Base-by-base conservation (phyloP, 139 green algal genomes). In the Gonium pectorale region DNA sequence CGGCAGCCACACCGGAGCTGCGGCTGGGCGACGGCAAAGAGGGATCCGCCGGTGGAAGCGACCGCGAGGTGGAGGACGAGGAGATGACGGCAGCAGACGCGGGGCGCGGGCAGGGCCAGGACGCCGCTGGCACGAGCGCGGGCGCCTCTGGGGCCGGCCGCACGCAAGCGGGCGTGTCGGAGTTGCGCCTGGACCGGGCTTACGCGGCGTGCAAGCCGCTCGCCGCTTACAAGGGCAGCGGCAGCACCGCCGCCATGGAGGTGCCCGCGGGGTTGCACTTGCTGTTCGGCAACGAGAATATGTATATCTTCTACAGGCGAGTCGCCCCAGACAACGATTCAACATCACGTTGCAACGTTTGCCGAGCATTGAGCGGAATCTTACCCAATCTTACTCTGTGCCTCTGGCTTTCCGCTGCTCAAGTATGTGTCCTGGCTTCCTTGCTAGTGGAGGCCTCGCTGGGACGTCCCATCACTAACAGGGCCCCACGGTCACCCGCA, bases 291-390 rank as follows among this genome's bases (percentile, higher is more conserved):
- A 97, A 98, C 77, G 97, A 99, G 73, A 79, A 87, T 71, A 94
- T 98, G 68, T 99, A 98, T 89, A 81, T 98, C 31, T 96, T 99
- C 79, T 94, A 98, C 80, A 92, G 97, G 15, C 89, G 81, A 37
- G 70, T n/a, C n/a, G n/a, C n/a, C n/a, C n/a, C n/a, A n/a, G n/a
- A n/a, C n/a, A n/a, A n/a, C n/a, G n/a, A n/a, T n/a, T n/a, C n/a
- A n/a, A n/a, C n/a, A n/a, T n/a, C n/a, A n/a, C n/a, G n/a, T n/a
- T n/a, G n/a, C n/a, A n/a, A n/a, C n/a, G n/a, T n/a, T n/a, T n/a
- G n/a, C n/a, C n/a, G n/a, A n/a, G n/a, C n/a, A n/a, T n/a, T n/a
- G n/a, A n/a, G n/a, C n/a, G n/a, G n/a, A n/a, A n/a, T n/a, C n/a
- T n/a, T n/a, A n/a, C n/a, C n/a, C n/a, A n/a, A n/a, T n/a, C n/a